Evolutionary conservation across 495 filamentous ascomycete species (phyloP), one percentile per base, ranked within the genome.

Genomic region (Xylona heveae): DNA sequence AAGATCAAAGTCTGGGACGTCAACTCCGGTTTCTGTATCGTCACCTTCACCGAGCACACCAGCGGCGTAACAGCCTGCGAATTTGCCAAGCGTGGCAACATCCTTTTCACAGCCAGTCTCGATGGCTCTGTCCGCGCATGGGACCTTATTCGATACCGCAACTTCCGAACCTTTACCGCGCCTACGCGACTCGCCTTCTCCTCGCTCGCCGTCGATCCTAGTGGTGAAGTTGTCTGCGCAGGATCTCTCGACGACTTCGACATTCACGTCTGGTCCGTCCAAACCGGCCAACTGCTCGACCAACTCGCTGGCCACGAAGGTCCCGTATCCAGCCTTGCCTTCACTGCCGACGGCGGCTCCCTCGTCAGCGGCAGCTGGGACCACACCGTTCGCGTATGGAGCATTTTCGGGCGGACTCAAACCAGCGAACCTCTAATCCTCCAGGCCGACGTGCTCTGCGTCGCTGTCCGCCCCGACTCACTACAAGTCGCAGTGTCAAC

Each of bases 1-100:
- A 95, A 93, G 53, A 74, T 95, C 50, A 97, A 97, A 50, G 77
- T 97, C 20, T 97, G 88, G 88, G 88, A 97, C 45, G 71, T 82
- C 31, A 76, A 77, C 36, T 92, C 88, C 5, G 88, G 88, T 5
- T 97, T 97, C 57, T 95, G 88, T 46, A 78, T 94, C 34, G 83
- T 94, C 9, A 95, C 88, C 0, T 97, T 97, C 40, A 94, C 85
- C 1, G 88, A 97, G 50, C 88, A 97, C 54, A 81, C 78, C 0
- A 83, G 80, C 38, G 83, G 80, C 31, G 81, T 97, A 14, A 94
- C 85, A n/a, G 82, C 81, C 5, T 91, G 82, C 48, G 71, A 93
- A 42, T 94, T 93, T 49, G 73, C 88, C 3, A 90, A 84, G 53
- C 75, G 78, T 48, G 88, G 88, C 35, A 93, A 76, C 43, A 83